A percentile compares a stretch with the other conserved stretches of the same genome.
phyloP scores from a whole-genome alignment of 495 filamentous ascomycete species.

The Lepidopterella palustris region DNA sequence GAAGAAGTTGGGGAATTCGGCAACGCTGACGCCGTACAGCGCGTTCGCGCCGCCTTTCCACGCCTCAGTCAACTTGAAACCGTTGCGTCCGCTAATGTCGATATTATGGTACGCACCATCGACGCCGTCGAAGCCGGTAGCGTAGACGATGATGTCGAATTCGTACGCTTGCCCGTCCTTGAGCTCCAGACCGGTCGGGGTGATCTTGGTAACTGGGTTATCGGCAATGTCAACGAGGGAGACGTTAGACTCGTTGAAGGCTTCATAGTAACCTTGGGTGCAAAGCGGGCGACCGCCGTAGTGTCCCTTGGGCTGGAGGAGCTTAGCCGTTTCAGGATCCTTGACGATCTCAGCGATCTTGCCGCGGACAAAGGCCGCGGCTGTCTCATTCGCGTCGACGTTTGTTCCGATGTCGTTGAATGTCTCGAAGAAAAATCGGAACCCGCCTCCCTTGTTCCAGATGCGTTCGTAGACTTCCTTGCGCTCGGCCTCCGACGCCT shows the following conservation, averaged over 20 bases:
- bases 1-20: too few relatives aligned
- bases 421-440: constrained; percentile 28
- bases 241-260: constrained; percentile 37
- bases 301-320: constrained; percentile 29
- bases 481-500: too few relatives aligned
- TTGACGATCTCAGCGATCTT: constrained; percentile 32
- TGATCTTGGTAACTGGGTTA: constrained; percentile 25
- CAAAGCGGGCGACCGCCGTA: constrained; percentile 30
- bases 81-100: too few relatives aligned
- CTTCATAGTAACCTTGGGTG: constrained; percentile 37
- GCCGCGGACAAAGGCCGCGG: constrained; percentile 30
- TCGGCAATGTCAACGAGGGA: constrained; percentile 34
- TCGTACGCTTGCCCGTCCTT: constrained; percentile 5
- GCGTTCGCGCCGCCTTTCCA: too few relatives aligned
- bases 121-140: constrained; percentile 38
- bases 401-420: constrained; percentile 34
- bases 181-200: constrained; percentile 15
- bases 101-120: too few relatives aligned
- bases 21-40: too few relatives aligned
- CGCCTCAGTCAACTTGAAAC: too few relatives aligned
- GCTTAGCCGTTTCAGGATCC: constrained; percentile 30
- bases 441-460: too few relatives aligned
- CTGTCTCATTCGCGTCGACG: constrained; percentile 28
- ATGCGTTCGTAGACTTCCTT: too few relatives aligned
- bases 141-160: constrained; percentile 20